Evolutionary conservation across 495 filamentous ascomycete species (phyloP).

Genomic region (Peziza echinospora): DNA sequence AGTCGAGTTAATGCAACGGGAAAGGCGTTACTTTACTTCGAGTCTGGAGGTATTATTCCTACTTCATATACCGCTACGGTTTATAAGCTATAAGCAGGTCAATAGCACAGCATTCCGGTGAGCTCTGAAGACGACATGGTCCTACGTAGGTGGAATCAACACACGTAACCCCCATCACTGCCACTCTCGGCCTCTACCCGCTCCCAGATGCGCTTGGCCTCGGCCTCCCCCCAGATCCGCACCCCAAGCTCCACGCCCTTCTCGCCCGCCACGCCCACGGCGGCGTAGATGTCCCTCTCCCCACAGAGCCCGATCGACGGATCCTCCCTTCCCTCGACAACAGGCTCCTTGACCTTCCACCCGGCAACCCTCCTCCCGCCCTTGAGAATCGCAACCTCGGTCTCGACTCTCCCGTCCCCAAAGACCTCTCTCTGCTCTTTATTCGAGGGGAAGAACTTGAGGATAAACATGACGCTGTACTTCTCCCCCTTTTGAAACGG

Average conservation of each 20-base stretch:
- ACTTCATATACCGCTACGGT: too few species aligned
- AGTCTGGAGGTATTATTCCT: too few species aligned
- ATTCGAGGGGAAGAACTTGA: too few species aligned
- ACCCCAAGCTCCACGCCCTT: slow-evolving; percentile 23
- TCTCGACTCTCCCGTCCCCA: not conserved
- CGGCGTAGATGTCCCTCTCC: slow-evolving; percentile 55
- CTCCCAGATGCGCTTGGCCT: too few species aligned
- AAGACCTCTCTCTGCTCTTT: slow-evolving; percentile 5
- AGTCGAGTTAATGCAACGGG: too few species aligned
- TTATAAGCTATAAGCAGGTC: too few species aligned
- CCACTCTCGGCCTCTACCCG: too few species aligned
- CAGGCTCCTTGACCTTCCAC: slow-evolving; percentile 75
- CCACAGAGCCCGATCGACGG: slow-evolving; percentile 58
- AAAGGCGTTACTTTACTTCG: too few species aligned
- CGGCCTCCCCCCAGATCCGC: slow-evolving; percentile 7
- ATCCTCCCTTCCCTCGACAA: slow-evolving; percentile 29
- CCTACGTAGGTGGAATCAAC: too few species aligned
- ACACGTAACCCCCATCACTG: too few species aligned
- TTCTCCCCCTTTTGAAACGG: slow-evolving; percentile 32
- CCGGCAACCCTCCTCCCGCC: slow-evolving; percentile 40
- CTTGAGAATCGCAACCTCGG: slow-evolving; percentile 55
- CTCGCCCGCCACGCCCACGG: slow-evolving; percentile 57
- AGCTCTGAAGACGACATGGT: too few species aligned
- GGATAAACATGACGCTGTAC: slow-evolving; percentile 28
- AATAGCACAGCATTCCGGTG: too few species aligned